These are phyloP conservation scores for Penicillium dipodomyicola DNA, from an alignment of 495 filamentous ascomycete genomes.

Conservation along the genomic window DNA sequence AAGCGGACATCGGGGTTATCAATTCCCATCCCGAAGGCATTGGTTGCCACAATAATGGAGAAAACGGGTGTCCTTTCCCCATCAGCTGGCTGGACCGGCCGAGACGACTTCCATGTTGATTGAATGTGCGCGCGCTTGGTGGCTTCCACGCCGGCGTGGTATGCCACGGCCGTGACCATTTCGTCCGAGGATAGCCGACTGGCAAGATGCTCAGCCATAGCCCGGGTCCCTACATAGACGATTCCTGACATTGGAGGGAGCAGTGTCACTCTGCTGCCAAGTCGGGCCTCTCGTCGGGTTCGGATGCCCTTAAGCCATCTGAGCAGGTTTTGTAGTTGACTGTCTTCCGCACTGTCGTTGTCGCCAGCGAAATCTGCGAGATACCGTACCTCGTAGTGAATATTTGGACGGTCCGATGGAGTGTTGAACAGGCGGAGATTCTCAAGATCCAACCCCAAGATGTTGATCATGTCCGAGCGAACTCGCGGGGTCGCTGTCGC, in stretches of 20 bases:
- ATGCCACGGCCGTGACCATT: conserved; percentile 47
- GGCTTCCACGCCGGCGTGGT: conserved; percentile 49
- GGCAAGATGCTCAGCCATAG: conserved; percentile 73
- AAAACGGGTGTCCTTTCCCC: conserved; percentile 50
- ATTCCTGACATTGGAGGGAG: conserved; percentile 74
- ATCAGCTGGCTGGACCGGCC: conserved; percentile 27
- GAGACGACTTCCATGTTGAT: conserved; percentile 71
- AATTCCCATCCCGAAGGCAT: conserved; percentile 97
- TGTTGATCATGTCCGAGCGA: conserved; percentile 72
- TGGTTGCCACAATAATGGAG: conserved; percentile 91
- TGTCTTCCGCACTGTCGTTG: conserved; percentile 19
- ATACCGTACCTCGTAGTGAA: conserved; percentile 93
- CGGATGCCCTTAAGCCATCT: conserved; percentile 72
- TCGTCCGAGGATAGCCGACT: conserved; percentile 30
- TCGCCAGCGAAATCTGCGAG: conserved; percentile 54
- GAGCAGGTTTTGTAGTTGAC: conserved; percentile 65
- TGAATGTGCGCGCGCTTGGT: conserved; percentile 47
- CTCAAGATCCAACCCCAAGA: conserved; percentile 60
- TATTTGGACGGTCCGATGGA: conserved; percentile 75
- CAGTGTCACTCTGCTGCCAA: conserved; percentile 43
- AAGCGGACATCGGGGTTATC: conserved; percentile 93
- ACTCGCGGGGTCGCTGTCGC: conserved; percentile 84
- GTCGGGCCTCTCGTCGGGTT: conserved; percentile 53
- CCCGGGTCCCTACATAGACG: conserved; percentile 80
- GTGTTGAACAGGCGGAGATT: conserved; percentile 74